phyloP scores from a whole-genome alignment of 202 grass and related monocot genomes.

The Eragrostis tef region DNA sequence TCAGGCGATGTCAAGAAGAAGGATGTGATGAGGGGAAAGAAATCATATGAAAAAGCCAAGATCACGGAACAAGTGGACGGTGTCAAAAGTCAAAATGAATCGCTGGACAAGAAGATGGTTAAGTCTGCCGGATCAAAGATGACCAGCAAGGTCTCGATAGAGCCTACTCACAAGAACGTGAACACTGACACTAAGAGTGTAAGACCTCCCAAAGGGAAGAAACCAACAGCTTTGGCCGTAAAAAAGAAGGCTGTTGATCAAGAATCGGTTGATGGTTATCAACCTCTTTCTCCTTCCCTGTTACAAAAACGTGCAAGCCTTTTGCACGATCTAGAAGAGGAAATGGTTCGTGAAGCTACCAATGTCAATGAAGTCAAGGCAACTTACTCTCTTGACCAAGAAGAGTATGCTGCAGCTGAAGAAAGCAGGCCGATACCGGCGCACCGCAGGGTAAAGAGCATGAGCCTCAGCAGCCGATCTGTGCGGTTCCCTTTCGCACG shows the following conservation, averaged over 20 bases:
- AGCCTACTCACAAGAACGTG: background rate
- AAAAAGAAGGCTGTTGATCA: background rate
- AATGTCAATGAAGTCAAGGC: background rate
- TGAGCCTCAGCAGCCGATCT: constrained; percentile 37
- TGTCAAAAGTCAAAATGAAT: background rate
- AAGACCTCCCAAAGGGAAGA: constrained; percentile 1
- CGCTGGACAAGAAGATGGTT: background rate
- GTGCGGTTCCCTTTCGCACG: constrained; percentile 44
- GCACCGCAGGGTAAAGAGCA: constrained; percentile 48
- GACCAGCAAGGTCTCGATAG: background rate
- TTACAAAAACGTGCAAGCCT: background rate
- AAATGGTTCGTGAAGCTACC: background rate
- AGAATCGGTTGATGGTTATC: background rate
- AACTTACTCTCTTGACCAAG: background rate
- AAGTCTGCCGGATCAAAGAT: background rate
- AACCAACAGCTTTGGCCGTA: background rate
- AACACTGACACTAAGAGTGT: background rate
- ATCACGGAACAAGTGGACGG: background rate
- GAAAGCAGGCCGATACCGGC: constrained; percentile 6
- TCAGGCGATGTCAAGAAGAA: constrained; percentile 21
- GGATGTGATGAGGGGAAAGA: constrained; percentile 40
- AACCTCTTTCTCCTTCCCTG: background rate
- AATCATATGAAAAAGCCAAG: background rate
- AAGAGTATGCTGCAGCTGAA: background rate
- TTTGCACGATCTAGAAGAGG: constrained; percentile 6